Evolutionary conservation across 2,329 filamentous ascomycete species (phyloP).

Genomic region (Neophaeococcomyces mojaviensis): DNA sequence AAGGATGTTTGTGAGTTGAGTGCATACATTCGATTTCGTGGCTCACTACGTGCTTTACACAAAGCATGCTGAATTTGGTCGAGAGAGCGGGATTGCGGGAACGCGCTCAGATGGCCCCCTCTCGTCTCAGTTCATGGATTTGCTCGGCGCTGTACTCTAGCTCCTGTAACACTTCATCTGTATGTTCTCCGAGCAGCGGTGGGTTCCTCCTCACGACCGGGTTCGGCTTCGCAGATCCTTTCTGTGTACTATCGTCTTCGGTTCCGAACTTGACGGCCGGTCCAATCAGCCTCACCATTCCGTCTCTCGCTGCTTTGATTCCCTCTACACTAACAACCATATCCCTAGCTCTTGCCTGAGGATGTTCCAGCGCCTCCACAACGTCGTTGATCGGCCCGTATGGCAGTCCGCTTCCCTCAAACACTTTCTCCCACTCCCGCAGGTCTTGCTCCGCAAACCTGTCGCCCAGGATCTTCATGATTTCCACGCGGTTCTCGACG

Average conservation of each 20-base stretch:
- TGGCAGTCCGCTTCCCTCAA: conserved; percentile 21
- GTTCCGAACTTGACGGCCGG: conserved; percentile 18
- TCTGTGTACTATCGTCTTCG: conserved; percentile 4
- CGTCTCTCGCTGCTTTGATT: conserved; percentile 19
- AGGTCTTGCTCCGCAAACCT: conserved; percentile 16
- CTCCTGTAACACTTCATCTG: conserved; percentile 14
- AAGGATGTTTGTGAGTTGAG: too few species aligned
- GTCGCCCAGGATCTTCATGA: conserved; percentile 14
- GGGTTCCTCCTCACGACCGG: conserved; percentile 21
- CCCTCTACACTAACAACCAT: conserved; percentile 19
- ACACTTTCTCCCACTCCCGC: conserved; percentile 15
- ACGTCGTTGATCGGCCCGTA: conserved; percentile 21
- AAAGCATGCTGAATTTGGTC: too few species aligned
- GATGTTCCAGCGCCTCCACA: conserved; percentile 20
- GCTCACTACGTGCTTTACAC: too few species aligned
- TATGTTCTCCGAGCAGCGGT: conserved; percentile 20
- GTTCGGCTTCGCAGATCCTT: conserved; percentile 15
- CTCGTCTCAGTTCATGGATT: conserved; percentile 18
- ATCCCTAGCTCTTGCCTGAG: conserved; percentile 15
- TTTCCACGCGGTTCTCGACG: conserved; percentile 18
- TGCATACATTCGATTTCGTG: too few species aligned
- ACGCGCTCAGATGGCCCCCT: conserved; percentile 17
- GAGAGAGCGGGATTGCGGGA: too few species aligned
- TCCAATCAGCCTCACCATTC: conserved; percentile 17
- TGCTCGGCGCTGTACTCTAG: conserved; percentile 16